phyloP scores from a whole-genome alignment of 768 basidiomycete genomes.

The Suillus brevipes region DNA sequence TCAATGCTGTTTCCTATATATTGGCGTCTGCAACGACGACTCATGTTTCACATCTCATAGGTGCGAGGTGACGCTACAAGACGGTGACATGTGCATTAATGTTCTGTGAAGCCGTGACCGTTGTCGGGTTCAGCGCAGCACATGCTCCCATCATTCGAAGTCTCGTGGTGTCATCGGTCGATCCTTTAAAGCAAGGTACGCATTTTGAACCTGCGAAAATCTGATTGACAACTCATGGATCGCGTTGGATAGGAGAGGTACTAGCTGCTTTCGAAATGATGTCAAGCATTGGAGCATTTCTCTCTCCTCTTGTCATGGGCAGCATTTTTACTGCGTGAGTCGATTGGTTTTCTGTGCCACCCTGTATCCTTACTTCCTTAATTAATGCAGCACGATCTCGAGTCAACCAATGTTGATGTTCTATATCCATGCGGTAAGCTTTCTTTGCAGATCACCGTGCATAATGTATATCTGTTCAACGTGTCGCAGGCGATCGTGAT shows the following conservation, averaged over 20 bases:
- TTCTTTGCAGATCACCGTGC: not conserved
- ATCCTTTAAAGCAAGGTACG: conserved; percentile 30
- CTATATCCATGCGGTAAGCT: conserved; percentile 25
- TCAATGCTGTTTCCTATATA: conserved; percentile 16
- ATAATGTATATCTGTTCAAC: not conserved
- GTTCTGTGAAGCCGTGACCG: conserved; percentile 16
- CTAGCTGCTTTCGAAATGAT: conserved; percentile 32
- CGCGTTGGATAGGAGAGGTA: conserved; percentile 22
- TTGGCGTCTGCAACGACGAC: conserved; percentile 17
- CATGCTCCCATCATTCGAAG: conserved; percentile 26
- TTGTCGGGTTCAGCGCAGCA: conserved; percentile 18
- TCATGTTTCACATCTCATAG: conserved; percentile 10
- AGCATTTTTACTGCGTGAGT: conserved; percentile 24
- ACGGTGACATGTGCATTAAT: not conserved
- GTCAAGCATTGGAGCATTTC: conserved; percentile 15
- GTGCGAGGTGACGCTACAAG: conserved; percentile 10
- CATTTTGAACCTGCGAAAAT: not conserved
- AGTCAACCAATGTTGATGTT: conserved; percentile 23
- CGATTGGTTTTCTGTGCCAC: not conserved
- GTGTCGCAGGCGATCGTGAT: conserved; percentile 18
- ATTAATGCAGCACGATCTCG: conserved; percentile 17
- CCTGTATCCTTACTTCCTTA: not conserved
- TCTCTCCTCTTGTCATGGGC: conserved; percentile 34
- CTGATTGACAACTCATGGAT: not conserved
- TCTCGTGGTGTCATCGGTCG: conserved; percentile 28